Evolutionary conservation across 2,329 filamentous ascomycete species (phyloP).

Genomic region (Cladophialophora yegresii): DNA sequence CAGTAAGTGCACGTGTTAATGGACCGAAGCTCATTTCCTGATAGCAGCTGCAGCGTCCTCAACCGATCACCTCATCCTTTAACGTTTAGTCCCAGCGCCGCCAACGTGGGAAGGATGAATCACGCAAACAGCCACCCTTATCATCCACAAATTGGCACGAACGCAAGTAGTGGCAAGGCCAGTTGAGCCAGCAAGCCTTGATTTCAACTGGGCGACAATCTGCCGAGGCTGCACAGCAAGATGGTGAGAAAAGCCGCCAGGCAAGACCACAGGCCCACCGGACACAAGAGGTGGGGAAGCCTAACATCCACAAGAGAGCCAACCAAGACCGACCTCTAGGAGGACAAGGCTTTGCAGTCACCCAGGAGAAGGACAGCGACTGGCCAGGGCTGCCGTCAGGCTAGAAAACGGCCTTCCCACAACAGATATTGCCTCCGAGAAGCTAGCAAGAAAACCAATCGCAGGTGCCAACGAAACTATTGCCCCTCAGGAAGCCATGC

Average conservation of each 20-base stretch:
- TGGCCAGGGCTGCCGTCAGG: constrained; percentile 7
- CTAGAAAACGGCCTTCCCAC: constrained; percentile 20
- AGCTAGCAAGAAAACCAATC: constrained; percentile 19
- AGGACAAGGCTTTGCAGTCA: constrained; percentile 29
- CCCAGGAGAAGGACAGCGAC: constrained; percentile 10
- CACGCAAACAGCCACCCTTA: constrained; percentile 19
- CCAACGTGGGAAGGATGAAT: neutral
- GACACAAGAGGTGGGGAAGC: constrained; percentile 16
- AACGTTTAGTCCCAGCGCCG: neutral
- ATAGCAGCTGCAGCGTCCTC: neutral
- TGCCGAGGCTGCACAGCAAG: constrained; percentile 32
- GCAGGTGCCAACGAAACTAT: constrained; percentile 1
- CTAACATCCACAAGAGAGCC: constrained; percentile 12
- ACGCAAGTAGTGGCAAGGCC: constrained; percentile 23
- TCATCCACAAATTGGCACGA: constrained; percentile 17
- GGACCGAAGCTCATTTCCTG: neutral
- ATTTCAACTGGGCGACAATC: constrained; percentile 25
- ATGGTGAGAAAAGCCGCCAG: constrained; percentile 7
- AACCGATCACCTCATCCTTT: neutral
- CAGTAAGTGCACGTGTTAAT: constrained; percentile 4
- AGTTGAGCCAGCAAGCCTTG: neutral
- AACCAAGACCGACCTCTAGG: constrained; percentile 11
- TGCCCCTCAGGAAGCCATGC: constrained; percentile 16
- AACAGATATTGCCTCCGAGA: constrained; percentile 22
- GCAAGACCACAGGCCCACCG: constrained; percentile 14